Evolutionary conservation across 2,329 filamentous ascomycete species (phyloP).

Genomic region (Aspergillus niger): DNA sequence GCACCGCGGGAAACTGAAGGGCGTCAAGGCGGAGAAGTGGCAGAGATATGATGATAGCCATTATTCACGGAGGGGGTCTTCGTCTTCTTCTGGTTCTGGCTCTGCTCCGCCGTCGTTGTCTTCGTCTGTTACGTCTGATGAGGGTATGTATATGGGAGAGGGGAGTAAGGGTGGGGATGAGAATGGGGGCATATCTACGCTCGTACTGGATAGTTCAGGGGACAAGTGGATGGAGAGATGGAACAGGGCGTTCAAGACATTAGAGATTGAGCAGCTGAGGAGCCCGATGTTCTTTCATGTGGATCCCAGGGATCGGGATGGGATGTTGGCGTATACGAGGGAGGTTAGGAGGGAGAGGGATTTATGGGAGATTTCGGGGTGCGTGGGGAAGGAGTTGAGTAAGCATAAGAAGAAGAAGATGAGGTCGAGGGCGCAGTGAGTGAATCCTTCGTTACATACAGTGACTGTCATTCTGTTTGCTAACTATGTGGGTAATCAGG

Average conservation of each 20-base stretch:
- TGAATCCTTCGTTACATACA: not conserved
- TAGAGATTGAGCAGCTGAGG: conserved; percentile 70
- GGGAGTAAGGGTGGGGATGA: too few relatives aligned
- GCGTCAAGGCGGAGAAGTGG: conserved; percentile 34
- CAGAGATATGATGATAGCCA: not conserved
- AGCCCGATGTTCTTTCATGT: conserved; percentile 84
- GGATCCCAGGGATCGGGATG: conserved; percentile 74
- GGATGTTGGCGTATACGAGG: conserved; percentile 69
- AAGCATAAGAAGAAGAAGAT: conserved; percentile 75
- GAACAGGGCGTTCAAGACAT: conserved; percentile 67
- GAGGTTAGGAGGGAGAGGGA: conserved; percentile 62
- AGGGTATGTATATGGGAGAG: not conserved
- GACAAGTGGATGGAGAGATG: conserved; percentile 69
- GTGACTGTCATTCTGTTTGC: not conserved
- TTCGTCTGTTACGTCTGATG: conserved; percentile 16
- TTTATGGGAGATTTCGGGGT: conserved; percentile 69
- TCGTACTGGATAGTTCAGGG: conserved; percentile 68
- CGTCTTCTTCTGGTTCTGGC: conserved; percentile 6
- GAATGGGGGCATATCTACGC: conserved; percentile 44
- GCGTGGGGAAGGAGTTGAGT: conserved; percentile 76
- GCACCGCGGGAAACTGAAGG: conserved; percentile 27
- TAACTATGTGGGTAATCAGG: conserved; percentile 18
- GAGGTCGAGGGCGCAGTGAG: conserved; percentile 46
- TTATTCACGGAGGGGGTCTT: not conserved
- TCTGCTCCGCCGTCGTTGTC: conserved; percentile 22